A percentile compares a stretch with the other conserved stretches of the same genome.
These are phyloP conservation scores for Leccinum fuscescens DNA, from an alignment of 1,284 basidiomycete genomes.

Conservation along the genomic window DNA sequence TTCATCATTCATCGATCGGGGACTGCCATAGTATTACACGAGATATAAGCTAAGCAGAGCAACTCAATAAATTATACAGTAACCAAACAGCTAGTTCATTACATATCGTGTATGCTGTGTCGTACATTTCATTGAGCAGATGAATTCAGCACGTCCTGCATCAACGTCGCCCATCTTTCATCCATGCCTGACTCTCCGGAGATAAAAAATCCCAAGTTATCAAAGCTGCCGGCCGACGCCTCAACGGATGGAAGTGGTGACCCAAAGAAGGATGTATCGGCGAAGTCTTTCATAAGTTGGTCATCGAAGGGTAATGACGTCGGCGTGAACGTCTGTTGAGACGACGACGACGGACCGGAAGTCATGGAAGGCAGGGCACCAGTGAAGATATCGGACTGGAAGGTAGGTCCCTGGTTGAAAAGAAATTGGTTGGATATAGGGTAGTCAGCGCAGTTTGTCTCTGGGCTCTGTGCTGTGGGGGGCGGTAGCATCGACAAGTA, in stretches of 20 bases:
- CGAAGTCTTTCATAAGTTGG: conserved; percentile 18
- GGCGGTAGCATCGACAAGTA: conserved; percentile 42
- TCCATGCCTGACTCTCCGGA: conserved; percentile 54
- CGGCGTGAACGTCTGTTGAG: conserved; percentile 14
- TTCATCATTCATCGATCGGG: conserved; percentile 35
- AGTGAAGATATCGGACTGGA: conserved; percentile 12
- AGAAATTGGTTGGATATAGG: conserved; percentile 13
- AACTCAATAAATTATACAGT: conserved; percentile 10
- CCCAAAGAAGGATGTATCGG: conserved; percentile 16
- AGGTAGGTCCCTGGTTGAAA: conserved; percentile 13
- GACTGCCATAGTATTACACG: conserved; percentile 19
- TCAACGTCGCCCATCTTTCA: conserved; percentile 54
- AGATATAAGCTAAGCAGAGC: conserved; percentile 18
- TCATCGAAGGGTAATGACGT: conserved; percentile 18
- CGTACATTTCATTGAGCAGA: conserved; percentile 14
- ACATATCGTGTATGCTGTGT: not conserved
- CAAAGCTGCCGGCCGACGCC: conserved; percentile 4
- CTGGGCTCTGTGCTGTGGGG: conserved; percentile 21
- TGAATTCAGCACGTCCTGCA: conserved; percentile 47
- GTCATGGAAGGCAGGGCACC: conserved; percentile 7
- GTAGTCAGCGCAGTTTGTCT: not conserved
- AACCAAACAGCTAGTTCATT: not conserved
- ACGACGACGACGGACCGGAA: conserved; percentile 2
- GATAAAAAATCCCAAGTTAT: conserved; percentile 43
- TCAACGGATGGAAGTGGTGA: conserved; percentile 7